Evolutionary conservation across 148 eudicot species (phyloP).

Genomic region (Selenicereus undatus): DNA sequence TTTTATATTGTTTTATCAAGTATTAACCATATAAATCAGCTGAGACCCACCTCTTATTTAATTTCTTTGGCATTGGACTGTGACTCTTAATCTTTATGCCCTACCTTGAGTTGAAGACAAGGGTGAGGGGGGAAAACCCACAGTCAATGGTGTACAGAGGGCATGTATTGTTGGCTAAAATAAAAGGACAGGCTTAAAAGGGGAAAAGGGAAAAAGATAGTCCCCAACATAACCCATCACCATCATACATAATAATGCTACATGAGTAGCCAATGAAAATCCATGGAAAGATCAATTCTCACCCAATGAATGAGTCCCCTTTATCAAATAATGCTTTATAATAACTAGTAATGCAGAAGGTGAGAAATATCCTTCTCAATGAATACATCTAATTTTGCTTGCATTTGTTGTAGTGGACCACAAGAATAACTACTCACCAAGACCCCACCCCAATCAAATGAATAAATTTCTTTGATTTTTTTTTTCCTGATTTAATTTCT

Average conservation of each 20-base stretch:
- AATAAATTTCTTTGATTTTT: background rate
- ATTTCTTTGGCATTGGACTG: no score
- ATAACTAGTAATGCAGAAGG: background rate
- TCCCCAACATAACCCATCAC: background rate
- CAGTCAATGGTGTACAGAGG: no score
- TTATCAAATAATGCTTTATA: background rate
- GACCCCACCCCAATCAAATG: background rate
- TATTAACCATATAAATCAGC: no score
- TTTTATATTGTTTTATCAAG: no score
- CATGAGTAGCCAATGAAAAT: background rate
- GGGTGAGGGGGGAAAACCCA: no score
- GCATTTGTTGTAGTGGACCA: conserved; percentile 4
- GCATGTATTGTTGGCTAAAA: background rate
- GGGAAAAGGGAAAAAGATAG: background rate
- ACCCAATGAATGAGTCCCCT: background rate
- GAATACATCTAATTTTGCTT: background rate
- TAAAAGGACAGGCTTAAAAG: background rate
- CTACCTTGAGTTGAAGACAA: no score
- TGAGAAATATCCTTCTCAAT: conserved; percentile 9
- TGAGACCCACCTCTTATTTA: no score
- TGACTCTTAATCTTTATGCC: no score
- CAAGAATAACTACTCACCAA: background rate
- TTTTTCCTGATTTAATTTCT: background rate
- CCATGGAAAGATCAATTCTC: conserved; percentile 11
- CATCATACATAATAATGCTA: background rate